Percentiles rank a stretch among this genome's conserved stretches.
Evolutionary conservation across 768 basidiomycete species (phyloP).

Genomic region (Mycena metata): DNA sequence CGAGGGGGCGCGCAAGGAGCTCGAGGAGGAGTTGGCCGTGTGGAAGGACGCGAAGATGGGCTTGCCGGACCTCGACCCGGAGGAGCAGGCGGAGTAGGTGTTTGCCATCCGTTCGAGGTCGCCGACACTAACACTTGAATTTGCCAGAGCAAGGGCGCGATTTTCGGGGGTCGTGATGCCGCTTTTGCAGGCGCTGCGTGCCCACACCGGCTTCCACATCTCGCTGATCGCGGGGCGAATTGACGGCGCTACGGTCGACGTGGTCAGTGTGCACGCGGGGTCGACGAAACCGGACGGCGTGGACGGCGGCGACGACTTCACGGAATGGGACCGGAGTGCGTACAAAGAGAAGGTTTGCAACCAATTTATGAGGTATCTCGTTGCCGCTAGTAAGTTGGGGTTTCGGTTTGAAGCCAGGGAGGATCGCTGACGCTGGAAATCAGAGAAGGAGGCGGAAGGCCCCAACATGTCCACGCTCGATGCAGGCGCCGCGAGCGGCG

Average conservation of each 20-base stretch:
- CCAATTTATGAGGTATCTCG: neutral
- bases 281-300: neutral
- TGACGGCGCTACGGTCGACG: neutral
- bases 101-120: neutral
- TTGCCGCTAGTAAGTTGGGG: neutral
- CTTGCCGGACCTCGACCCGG: neutral
- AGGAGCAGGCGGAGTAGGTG: constrained; percentile 6
- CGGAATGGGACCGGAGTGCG: neutral
- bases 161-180: neutral
- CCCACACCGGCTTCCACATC: constrained; percentile 11
- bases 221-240: neutral
- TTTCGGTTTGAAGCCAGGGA: neutral
- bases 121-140: too few species aligned
- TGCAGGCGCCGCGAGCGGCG: too few species aligned
- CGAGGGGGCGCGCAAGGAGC: constrained; percentile 5
- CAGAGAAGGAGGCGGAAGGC: too few species aligned
- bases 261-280: constrained; percentile 2
- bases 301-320: neutral
- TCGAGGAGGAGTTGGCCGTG: neutral
- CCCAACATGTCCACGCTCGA: too few species aligned
- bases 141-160: neutral
- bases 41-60: constrained; percentile 3
- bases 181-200: neutral
- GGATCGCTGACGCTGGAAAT: neutral
- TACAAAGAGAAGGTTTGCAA: neutral